A percentile compares a stretch with the other conserved stretches of the same genome.
phyloP scores from a whole-genome alignment of 2,329 filamentous ascomycete genomes.

The Fusarium xylarioides region DNA sequence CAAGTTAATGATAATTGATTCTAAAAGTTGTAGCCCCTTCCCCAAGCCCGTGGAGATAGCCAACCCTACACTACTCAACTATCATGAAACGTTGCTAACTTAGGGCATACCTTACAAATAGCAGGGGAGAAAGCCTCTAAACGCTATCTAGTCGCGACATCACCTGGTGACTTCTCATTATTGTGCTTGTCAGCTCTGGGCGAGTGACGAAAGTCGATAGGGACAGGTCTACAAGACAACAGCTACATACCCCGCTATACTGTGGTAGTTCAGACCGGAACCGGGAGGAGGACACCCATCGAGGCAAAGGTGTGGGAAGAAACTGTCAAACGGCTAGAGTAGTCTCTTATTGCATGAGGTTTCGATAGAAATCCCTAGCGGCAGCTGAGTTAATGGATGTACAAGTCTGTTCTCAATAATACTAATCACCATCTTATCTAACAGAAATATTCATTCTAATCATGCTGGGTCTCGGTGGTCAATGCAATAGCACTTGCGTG shows the following conservation, averaged over 20 bases:
- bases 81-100: neutral
- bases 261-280: neutral
- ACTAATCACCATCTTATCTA: neutral
- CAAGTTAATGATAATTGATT: neutral
- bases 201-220: neutral
- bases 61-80: neutral
- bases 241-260: neutral
- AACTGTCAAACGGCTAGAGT: neutral
- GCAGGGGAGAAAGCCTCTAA: neutral
- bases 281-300: neutral
- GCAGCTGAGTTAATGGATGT: neutral
- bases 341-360: neutral
- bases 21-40: neutral
- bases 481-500: conserved; percentile 5
- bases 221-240: neutral
- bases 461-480: neutral
- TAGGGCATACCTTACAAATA: conserved; percentile 1
- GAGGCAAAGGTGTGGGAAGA: neutral
- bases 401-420: neutral
- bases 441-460: neutral
- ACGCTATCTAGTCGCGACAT: conserved; percentile 5
- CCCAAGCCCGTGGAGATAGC: neutral
- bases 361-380: neutral
- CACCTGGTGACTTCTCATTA: neutral
- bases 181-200: neutral